Evolutionary conservation across 2,329 filamentous ascomycete species (phyloP).

Genomic region (Fusarium irregulare): DNA sequence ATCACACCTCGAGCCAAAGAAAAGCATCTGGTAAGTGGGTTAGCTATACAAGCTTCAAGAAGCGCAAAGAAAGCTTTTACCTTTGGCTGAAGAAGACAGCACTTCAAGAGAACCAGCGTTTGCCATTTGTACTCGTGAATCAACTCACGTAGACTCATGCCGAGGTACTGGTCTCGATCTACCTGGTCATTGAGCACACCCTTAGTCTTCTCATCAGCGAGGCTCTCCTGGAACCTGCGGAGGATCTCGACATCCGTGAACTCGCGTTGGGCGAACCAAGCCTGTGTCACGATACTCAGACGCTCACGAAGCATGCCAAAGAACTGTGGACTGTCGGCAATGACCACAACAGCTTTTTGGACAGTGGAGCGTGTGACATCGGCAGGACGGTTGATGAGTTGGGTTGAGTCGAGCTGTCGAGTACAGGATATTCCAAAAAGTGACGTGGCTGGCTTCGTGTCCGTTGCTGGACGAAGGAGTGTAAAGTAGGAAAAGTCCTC

Average conservation of each 20-base stretch:
- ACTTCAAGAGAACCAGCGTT: conserved; percentile 93
- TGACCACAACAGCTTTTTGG: conserved; percentile 96
- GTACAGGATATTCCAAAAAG: conserved; percentile 98
- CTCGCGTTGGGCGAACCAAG: conserved; percentile 95
- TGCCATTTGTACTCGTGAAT: conserved; percentile 96
- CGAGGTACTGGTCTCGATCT: conserved; percentile 87
- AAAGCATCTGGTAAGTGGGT: conserved; percentile 79
- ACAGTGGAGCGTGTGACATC: conserved; percentile 98
- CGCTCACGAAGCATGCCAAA: conserved; percentile 93
- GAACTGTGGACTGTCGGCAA: conserved; percentile 88
- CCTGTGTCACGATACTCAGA: conserved; percentile 88
- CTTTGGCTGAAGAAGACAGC: conserved; percentile 92
- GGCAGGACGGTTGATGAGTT: conserved; percentile 79
- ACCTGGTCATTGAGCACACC: conserved; percentile 71
- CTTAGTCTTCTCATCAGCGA: conserved; percentile 74
- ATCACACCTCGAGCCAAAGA: conserved; percentile 97
- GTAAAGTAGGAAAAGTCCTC: conserved; percentile 99
- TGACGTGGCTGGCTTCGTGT: conserved; percentile 73
- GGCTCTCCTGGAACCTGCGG: conserved; percentile 88
- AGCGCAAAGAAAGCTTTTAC: conserved; percentile 58
- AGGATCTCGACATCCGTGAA: conserved; percentile 94
- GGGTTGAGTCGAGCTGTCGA: conserved; percentile 84
- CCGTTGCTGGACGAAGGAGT: conserved; percentile 73
- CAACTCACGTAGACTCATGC: conserved; percentile 87
- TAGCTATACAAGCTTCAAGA: neutral